A percentile compares a stretch with the other conserved stretches of the same genome.
Evolutionary conservation across 2,329 filamentous ascomycete genomes (phyloP).

Genomic region (Rutstroemia sp.): DNA sequence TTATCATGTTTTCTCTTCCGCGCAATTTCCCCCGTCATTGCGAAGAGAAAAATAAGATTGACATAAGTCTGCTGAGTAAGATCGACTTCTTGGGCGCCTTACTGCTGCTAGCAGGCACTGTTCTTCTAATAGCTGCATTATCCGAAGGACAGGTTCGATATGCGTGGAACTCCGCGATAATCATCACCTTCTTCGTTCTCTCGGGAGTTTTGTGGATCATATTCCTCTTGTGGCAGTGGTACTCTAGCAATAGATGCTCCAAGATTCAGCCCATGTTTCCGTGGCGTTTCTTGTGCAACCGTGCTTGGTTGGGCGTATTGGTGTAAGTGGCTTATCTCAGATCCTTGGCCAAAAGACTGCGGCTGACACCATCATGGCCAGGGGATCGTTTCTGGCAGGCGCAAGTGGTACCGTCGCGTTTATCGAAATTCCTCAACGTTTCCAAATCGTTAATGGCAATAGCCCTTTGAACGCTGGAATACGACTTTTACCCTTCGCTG

Average conservation of each 20-base stretch:
- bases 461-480: constrained; percentile 7
- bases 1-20: background rate
- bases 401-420: constrained; percentile 13
- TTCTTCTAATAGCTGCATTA: constrained; percentile 39
- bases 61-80: background rate
- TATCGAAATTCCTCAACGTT: constrained; percentile 12
- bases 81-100: constrained; percentile 20
- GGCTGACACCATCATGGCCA: background rate
- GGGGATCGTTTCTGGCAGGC: constrained; percentile 12
- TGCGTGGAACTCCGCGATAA: constrained; percentile 34
- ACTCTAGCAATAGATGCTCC: constrained; percentile 3
- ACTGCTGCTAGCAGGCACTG: constrained; percentile 34
- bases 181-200: constrained; percentile 29
- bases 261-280: constrained; percentile 14
- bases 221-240: constrained; percentile 30
- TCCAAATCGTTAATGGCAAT: constrained; percentile 11
- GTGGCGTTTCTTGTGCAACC: constrained; percentile 8
- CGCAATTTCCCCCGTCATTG: background rate
- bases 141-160: constrained; percentile 37
- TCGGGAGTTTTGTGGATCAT: constrained; percentile 24
- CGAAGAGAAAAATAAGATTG: too few species aligned
- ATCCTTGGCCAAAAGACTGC: background rate
- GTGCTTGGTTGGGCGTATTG: constrained; percentile 10
- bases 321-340: constrained; percentile 6
- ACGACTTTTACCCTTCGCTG: background rate